These are phyloP conservation scores for Aaosphaeria pasadenensis DNA, from an alignment of 2,329 filamentous ascomycete species.

Conservation along the genomic window DNA sequence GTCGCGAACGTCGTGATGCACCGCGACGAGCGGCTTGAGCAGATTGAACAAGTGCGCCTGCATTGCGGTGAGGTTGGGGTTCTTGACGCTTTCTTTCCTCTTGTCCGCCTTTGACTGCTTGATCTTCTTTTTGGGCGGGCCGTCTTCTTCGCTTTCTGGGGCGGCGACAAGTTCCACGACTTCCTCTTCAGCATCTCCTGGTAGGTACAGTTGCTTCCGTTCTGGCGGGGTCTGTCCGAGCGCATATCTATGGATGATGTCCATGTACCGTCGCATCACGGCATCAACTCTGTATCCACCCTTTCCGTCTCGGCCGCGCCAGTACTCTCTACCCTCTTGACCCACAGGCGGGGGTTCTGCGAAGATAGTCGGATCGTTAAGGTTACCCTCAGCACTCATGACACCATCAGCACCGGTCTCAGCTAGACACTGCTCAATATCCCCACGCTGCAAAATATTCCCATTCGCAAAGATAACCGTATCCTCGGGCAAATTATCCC, in stretches of 20 bases:
- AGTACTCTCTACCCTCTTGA: conserved; percentile 73
- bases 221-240: conserved; percentile 63
- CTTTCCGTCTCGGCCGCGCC: conserved; percentile 73
- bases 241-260: conserved; percentile 81
- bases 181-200: conserved; percentile 45
- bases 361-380: conserved; percentile 90
- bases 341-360: conserved; percentile 62
- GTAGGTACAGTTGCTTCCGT: conserved; percentile 71
- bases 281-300: conserved; percentile 89
- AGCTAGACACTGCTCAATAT: conserved; percentile 73
- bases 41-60: conserved; percentile 94
- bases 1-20: conserved; percentile 81
- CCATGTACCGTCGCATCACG: conserved; percentile 80
- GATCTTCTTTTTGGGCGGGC: conserved; percentile 34
- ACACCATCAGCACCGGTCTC: conserved; percentile 87
- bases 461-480: conserved; percentile 97
- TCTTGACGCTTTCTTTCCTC: conserved; percentile 47
- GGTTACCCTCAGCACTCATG: conserved; percentile 94
- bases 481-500: conserved; percentile 78
- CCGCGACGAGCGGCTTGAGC: conserved; percentile 74
- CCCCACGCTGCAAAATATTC: conserved; percentile 78
- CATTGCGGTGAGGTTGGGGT: conserved; percentile 72
- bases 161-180: conserved; percentile 7
- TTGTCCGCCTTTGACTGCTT: conserved; percentile 43
- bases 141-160: conserved; percentile 19